These are phyloP conservation scores for Xerocomus spinulosus DNA, from an alignment of 768 basidiomycete species.

Conservation along the genomic window DNA sequence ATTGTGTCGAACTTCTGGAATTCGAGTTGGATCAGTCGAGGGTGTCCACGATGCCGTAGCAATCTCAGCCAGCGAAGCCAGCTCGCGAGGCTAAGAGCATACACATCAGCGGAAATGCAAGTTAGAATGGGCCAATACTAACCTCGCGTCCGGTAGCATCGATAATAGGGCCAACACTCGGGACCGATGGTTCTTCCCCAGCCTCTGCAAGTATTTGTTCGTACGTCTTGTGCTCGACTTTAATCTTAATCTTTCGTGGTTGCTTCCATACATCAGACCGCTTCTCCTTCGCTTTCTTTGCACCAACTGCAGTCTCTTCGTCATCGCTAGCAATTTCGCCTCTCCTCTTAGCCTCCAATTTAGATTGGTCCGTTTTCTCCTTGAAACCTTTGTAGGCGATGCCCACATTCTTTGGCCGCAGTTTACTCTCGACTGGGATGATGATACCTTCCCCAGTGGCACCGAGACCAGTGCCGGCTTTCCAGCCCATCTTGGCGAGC, in stretches of 20 bases:
- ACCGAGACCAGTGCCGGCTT: conserved; percentile 76
- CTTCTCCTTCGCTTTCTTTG: conserved; percentile 52
- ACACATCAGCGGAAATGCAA: conserved; percentile 4
- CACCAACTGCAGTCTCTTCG: conserved; percentile 36
- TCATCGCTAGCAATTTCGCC: conserved; percentile 76
- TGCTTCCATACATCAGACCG: conserved; percentile 82
- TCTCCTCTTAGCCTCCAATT: conserved; percentile 68
- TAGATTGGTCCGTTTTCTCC: conserved; percentile 84
- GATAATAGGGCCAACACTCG: conserved; percentile 81
- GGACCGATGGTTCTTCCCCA: conserved; percentile 49
- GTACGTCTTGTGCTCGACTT: conserved; percentile 92
- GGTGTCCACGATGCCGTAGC: conserved; percentile 80
- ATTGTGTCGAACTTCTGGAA: conserved; percentile 98
- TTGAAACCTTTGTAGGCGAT: conserved; percentile 84
- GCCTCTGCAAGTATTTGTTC: conserved; percentile 92
- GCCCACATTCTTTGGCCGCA: conserved; percentile 83
- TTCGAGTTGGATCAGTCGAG: conserved; percentile 77
- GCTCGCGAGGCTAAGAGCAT: conserved; percentile 67
- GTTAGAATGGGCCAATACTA: conserved; percentile 27
- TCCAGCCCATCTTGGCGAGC: conserved; percentile 96
- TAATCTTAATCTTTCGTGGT: conserved; percentile 78
- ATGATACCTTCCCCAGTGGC: conserved; percentile 74
- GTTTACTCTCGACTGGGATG: conserved; percentile 80
- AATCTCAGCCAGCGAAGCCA: conserved; percentile 78
- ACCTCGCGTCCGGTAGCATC: conserved; percentile 94